These are phyloP conservation scores for Diversispora eburnea DNA, from an alignment of 192 early-diverging fungal species.

Conservation along the genomic window DNA sequence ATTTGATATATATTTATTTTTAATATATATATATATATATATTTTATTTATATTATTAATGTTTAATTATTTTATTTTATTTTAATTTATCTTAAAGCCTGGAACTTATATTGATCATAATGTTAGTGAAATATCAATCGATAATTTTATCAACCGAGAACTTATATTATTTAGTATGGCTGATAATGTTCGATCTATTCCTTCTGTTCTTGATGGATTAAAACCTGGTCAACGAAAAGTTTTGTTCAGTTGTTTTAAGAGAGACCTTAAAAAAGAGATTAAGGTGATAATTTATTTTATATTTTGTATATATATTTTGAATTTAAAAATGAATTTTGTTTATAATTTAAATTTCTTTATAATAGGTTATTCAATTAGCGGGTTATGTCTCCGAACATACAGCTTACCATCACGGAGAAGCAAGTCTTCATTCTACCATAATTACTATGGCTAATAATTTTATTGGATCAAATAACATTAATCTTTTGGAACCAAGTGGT, in stretches of 20 bases:
- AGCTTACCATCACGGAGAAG: constrained; percentile 95
- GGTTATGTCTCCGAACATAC: constrained; percentile 87
- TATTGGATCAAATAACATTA: constrained; percentile 94
- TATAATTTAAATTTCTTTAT: too few relatives aligned
- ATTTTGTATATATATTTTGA: too few relatives aligned
- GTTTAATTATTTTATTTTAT: too few relatives aligned
- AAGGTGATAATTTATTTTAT: constrained; percentile 11
- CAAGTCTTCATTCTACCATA: constrained; percentile 76
- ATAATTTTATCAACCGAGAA: constrained; percentile 94
- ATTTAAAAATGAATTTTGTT: too few relatives aligned
- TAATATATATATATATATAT: too few relatives aligned
- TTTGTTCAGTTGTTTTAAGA: constrained; percentile 80
- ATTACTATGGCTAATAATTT: constrained; percentile 92
- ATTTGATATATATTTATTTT: too few relatives aligned
- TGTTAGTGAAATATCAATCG: constrained; percentile 68
- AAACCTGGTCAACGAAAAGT: constrained; percentile 98
- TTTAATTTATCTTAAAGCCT: constrained; percentile 32
- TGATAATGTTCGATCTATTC: constrained; percentile 93
- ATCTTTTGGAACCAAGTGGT: constrained; percentile 77
- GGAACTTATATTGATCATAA: constrained; percentile 89
- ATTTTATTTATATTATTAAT: too few relatives aligned
- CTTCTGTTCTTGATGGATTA: constrained; percentile 88
- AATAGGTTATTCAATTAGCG: constrained; percentile 70
- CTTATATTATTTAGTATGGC: constrained; percentile 92
- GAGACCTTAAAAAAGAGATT: constrained; percentile 68